phyloP scores from a whole-genome alignment of 1,284 basidiomycete species.

The Chondrostereum purpureum region DNA sequence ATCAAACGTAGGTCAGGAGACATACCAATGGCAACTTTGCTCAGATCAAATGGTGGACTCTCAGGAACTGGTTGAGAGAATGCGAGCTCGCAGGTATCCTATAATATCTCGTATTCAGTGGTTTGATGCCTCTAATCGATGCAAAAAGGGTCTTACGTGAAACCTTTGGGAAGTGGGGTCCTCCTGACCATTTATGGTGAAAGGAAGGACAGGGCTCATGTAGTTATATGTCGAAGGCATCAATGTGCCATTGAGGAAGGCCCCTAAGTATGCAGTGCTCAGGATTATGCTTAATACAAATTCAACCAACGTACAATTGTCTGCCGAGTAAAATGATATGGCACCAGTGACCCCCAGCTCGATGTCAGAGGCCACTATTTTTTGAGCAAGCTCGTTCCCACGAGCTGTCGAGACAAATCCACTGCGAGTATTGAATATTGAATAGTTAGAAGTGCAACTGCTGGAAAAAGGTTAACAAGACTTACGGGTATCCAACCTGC shows the following conservation, averaged over 20 bases:
- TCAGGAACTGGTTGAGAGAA: conserved; percentile 41
- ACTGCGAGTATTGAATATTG: conserved; percentile 19
- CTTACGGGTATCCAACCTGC: conserved; percentile 46
- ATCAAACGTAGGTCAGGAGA: not conserved
- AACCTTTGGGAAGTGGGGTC: conserved; percentile 56
- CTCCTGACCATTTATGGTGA: conserved; percentile 38
- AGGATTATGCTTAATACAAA: not conserved
- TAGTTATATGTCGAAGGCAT: conserved; percentile 43
- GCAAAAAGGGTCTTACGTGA: conserved; percentile 31
- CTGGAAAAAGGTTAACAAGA: conserved; percentile 4
- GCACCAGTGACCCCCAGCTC: conserved; percentile 30
- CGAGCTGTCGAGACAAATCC: conserved; percentile 49
- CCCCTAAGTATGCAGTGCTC: conserved; percentile 27
- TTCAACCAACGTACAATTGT: conserved; percentile 38
- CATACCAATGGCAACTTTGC: conserved; percentile 49
- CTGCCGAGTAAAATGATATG: conserved; percentile 38
- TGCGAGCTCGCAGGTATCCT: conserved; percentile 34
- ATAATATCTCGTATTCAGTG: not conserved
- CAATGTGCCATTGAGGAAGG: conserved; percentile 46
- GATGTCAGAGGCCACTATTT: conserved; percentile 48
- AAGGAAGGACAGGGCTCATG: conserved; percentile 37
- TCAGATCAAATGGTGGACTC: conserved; percentile 48
- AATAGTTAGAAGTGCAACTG: not conserved
- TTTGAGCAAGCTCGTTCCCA: conserved; percentile 49
- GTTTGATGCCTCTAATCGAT: conserved; percentile 12